Evolutionary conservation across 208 protist species (phyloP).

Genomic region (Sergeia podlipaevii): DNA sequence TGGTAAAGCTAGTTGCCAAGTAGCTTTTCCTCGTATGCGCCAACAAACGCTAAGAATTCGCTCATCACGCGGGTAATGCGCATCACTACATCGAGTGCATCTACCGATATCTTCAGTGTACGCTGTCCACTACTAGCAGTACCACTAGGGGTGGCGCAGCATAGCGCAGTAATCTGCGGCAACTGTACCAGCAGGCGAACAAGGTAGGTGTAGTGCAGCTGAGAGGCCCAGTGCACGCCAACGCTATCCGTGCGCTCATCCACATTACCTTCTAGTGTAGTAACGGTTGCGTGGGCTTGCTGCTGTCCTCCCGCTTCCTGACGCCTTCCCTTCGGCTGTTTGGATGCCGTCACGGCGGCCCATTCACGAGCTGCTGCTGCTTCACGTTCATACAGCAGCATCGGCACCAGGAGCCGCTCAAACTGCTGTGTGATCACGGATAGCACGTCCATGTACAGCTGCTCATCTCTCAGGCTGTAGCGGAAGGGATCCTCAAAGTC

Average conservation of each 20-base stretch:
- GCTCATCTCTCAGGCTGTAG: constrained; percentile 60
- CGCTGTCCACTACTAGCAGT: background rate
- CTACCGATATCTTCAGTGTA: constrained; percentile 36
- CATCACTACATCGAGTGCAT: constrained; percentile 45
- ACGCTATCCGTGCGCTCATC: background rate
- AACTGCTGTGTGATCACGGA: constrained; percentile 46
- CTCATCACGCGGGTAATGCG: constrained; percentile 59
- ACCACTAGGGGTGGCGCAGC: constrained; percentile 33
- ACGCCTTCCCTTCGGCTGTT: background rate
- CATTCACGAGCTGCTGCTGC: constrained; percentile 59
- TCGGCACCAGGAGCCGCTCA: constrained; percentile 36
- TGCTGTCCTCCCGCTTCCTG: background rate
- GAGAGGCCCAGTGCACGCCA: constrained; percentile 14
- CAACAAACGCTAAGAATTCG: constrained; percentile 68
- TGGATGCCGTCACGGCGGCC: background rate
- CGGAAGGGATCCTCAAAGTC: constrained; percentile 70
- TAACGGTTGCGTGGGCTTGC: background rate
- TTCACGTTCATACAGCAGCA: constrained; percentile 72
- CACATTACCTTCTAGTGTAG: background rate
- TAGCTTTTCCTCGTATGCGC: constrained; percentile 37
- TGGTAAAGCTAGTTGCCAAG: too few species aligned
- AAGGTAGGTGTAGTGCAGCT: constrained; percentile 67
- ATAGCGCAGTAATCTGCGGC: constrained; percentile 72
- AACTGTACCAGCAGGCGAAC: constrained; percentile 81
- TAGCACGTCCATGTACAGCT: constrained; percentile 54